phyloP scores from a whole-genome alignment of 768 basidiomycete genomes.

The Calvatia gigantea region DNA sequence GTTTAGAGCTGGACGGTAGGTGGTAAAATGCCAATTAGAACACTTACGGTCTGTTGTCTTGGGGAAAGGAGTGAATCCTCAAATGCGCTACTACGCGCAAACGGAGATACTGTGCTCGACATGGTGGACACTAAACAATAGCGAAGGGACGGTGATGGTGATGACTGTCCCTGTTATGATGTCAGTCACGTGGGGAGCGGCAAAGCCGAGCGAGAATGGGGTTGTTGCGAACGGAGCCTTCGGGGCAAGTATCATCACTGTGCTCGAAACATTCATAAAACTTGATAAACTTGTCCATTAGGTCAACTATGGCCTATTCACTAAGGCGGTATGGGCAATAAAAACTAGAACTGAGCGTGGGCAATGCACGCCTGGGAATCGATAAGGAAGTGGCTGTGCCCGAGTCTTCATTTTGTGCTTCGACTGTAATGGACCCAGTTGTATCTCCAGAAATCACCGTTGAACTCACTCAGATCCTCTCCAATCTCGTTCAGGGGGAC shows the following conservation, averaged over 20 bases:
- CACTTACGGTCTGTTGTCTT: slow-evolving; percentile 57
- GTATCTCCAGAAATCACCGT: slow-evolving; percentile 66
- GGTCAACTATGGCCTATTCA: too few species aligned
- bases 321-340: too few species aligned
- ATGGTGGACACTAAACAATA: slow-evolving; percentile 16
- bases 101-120: slow-evolving; percentile 53
- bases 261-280: too few species aligned
- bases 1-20: not conserved
- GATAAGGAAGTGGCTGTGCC: slow-evolving; percentile 6
- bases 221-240: too few species aligned
- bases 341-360: not conserved
- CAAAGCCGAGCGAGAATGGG: too few species aligned
- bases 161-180: not conserved
- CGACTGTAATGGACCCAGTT: slow-evolving; percentile 40
- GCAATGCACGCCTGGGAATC: not conserved
- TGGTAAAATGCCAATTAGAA: not conserved
- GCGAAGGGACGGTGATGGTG: not conserved
- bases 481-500: slow-evolving; percentile 80
- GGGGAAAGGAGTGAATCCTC: slow-evolving; percentile 48
- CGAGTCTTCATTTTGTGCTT: not conserved
- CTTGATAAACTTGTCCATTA: too few species aligned
- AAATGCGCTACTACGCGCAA: slow-evolving; percentile 55
- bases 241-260: too few species aligned
- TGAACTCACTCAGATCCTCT: slow-evolving; percentile 80
- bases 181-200: too few species aligned